Evolutionary conservation across 495 filamentous ascomycete species (phyloP).

Genomic region (Neurospora sp.): DNA sequence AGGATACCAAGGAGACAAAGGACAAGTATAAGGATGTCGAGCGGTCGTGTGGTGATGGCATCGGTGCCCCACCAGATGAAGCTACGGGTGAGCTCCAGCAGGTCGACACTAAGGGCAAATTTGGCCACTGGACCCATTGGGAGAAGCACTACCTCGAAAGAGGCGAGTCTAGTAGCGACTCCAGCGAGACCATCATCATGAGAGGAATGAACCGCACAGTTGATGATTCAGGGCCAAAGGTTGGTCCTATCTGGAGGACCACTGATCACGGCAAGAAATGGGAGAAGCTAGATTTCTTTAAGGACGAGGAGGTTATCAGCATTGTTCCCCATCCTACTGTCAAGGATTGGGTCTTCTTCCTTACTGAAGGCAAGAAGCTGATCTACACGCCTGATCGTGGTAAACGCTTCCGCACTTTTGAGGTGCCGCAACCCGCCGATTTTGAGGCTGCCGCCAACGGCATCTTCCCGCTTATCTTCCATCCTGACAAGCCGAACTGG

Average conservation of each 20-base stretch:
- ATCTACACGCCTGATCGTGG: conserved; percentile 74
- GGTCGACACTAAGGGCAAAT: conserved; percentile 35
- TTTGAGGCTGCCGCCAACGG: conserved; percentile 13
- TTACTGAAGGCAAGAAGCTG: conserved; percentile 57
- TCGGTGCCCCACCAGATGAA: conserved; percentile 27
- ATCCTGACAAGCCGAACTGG: conserved; percentile 73
- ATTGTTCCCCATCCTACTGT: conserved; percentile 70
- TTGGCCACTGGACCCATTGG: conserved; percentile 46
- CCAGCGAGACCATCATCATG: conserved; percentile 80
- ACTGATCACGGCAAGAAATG: conserved; percentile 83
- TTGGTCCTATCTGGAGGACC: conserved; percentile 54
- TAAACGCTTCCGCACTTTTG: conserved; percentile 54
- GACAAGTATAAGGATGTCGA: conserved; percentile 53
- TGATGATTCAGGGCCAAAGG: conserved; percentile 15
- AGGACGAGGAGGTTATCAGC: conserved; percentile 50
- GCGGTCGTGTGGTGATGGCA: conserved; percentile 41
- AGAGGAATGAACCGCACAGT: conserved; percentile 40
- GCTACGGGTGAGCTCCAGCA: conserved; percentile 51
- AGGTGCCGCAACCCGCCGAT: conserved; percentile 40
- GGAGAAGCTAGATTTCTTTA: conserved; percentile 44
- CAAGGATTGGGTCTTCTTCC: conserved; percentile 76
- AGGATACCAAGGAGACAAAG: conserved; percentile 38
- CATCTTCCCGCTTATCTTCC: conserved; percentile 54
- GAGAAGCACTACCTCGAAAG: conserved; percentile 78
- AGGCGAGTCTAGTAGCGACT: conserved; percentile 47